Base-by-base conservation (phyloP, 2,329 filamentous ascomycete species). In the Dactylellina leptospora region DNA sequence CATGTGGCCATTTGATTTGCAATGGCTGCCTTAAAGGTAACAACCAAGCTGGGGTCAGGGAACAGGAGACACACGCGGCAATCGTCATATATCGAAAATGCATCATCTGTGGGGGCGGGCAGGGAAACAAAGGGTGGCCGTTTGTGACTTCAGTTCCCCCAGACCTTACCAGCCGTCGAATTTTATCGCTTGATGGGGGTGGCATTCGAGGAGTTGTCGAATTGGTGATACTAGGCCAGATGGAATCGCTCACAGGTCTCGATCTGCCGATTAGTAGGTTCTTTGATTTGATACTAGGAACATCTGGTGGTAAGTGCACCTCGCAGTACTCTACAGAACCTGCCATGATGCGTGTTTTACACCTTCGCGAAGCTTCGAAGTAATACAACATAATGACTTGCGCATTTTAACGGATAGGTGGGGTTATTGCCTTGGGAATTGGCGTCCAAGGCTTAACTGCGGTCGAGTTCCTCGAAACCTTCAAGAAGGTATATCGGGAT, bases 231-330 rank as follows among this genome's bases (percentile, higher is more conserved):
- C n/a, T 64, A 16, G 22, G 40, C 36, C 16, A 27, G n/a, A 25
- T 64, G 0, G 48, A 64, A 28, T 8, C 13, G 3, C 11, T 38
- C 25, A 56, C 47, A 4, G 60, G 40, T 8, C 16, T 64, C 8
- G 60, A 22, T 1, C 18, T 64, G 4, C 60, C 60, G 23, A 64
- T 64, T 38, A 38, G 38, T 2, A 11, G 18, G 3, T 64, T 64
- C 22, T 64, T 64, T 36, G 60, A 64, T 48, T 27, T 62, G 2
- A 40, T 64, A 3, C 22, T 64, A 13, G 60, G 48, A 2, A 33
- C 60, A 5, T 55, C 48, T 25, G 23, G 11, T 6, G 40, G 48
- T 64, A 20, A 56, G 50, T 53, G 6, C 25, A 4, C n/a, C 13
- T n/a, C n/a, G n/a, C n/a, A n/a, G n/a, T n/a, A n/a, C n/a, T n/a